These are phyloP conservation scores for Metarhizium anisopliae DNA, from an alignment of 2,329 filamentous ascomycete genomes.

Conservation along the genomic window DNA sequence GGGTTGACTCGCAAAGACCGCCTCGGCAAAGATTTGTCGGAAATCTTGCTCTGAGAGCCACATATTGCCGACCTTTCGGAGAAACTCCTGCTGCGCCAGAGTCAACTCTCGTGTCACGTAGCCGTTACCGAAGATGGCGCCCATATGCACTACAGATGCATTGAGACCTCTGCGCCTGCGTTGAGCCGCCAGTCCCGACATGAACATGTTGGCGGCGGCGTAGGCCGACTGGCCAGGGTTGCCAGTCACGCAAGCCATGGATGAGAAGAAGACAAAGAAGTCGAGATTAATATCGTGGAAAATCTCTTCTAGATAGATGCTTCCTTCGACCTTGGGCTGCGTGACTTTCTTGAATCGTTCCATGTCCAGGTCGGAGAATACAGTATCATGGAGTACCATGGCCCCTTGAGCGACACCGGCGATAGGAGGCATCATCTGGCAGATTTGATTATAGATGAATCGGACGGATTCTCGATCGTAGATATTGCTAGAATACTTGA, in stretches of 20 bases:
- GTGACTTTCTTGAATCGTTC: neutral
- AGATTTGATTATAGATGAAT: constrained; percentile 9
- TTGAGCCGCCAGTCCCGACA: constrained; percentile 21
- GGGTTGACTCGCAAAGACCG: constrained; percentile 12
- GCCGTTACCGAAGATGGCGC: constrained; percentile 28
- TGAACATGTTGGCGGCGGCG: constrained; percentile 29
- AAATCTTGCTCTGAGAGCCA: constrained; percentile 20
- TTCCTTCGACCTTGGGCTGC: neutral
- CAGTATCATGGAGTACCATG: constrained; percentile 31
- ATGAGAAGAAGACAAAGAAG: constrained; percentile 27
- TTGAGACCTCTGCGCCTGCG: constrained; percentile 27
- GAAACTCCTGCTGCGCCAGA: neutral
- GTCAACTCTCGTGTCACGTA: neutral
- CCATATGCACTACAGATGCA: constrained; percentile 29
- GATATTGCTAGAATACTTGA: constrained; percentile 4
- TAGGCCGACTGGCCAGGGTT: constrained; percentile 29
- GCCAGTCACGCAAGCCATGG: constrained; percentile 23
- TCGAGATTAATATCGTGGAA: constrained; percentile 12
- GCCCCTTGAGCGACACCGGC: constrained; percentile 34
- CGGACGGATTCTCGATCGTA: constrained; percentile 4
- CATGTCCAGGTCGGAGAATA: constrained; percentile 28
- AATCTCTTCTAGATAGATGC: neutral
- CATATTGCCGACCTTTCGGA: constrained; percentile 1
- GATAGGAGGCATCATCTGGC: constrained; percentile 21
- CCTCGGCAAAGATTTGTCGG: constrained; percentile 21